Evolutionary conservation across 176 grass and related monocot genomes (phyloP), one percentile per base, ranked within the genome.

Genomic region (Elymus sibiricus): DNA sequence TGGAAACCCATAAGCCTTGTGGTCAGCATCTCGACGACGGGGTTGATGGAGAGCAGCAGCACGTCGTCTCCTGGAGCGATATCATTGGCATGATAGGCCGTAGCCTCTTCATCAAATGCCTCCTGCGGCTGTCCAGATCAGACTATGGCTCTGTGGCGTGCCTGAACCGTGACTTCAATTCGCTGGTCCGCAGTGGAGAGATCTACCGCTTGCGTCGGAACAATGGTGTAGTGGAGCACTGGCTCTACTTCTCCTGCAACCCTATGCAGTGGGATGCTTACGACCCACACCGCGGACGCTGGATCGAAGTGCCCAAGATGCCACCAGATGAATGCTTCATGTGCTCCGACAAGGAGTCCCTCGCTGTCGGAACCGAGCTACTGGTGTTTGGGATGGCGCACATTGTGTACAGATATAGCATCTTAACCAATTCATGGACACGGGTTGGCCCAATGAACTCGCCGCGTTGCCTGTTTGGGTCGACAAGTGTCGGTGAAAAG

Each of bases 361-460:
- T 29, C 29, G 29, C 29, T 29, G 29, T 29, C 29, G 29, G 29
- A 29, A 29, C 29, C 29, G 29, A 29, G 29, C 29, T 29, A 29
- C 29, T 29, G 1, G 29, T 29, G 29, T 29, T 29, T 29, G 29
- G 29, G 29, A 1, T 29, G 29, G 29, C 29, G 29, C 90, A 92
- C 69, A 91, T 94, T 77, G 90, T 97, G 5, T 76, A 93, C 63
- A 94, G 78, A 85, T 94, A 97, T 80, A 97, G 92, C 82, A 93
- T 97, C 55, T 47, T 97, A 76, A 92, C 90, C 14, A 97, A 97
- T 73, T 88, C 88, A 39, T 97, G 95, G 92, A 87, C 84, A 15
- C 58, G 72, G 21, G 95, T 86, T 0, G 84, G 90, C 11, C 82
- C 64, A 64, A 97, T 97, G 95, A 97, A 94, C 15, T 87, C 77